A percentile compares a stretch with the other conserved stretches of the same genome.
These are phyloP conservation scores for Claviceps fusiformis DNA, from an alignment of 2,329 filamentous ascomycete species.

Conservation along the genomic window DNA sequence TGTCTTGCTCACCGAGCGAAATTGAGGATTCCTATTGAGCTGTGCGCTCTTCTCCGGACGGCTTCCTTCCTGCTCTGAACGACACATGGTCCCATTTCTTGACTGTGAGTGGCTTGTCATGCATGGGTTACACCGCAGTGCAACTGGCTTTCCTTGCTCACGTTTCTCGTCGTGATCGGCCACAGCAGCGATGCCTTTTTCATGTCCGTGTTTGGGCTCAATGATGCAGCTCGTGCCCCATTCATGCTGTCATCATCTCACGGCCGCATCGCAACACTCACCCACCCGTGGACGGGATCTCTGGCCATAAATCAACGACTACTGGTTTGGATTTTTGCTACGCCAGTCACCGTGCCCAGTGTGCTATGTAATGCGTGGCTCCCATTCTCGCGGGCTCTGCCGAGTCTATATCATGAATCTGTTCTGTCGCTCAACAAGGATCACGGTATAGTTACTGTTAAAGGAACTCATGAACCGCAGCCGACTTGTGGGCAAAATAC, in stretches of 20 bases:
- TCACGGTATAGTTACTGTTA: neutral
- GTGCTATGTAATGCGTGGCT: neutral
- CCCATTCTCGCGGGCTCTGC: neutral
- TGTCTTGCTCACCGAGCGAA: neutral
- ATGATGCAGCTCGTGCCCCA: neutral
- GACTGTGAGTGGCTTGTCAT: constrained; percentile 5
- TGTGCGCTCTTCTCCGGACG: neutral
- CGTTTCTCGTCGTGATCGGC: neutral
- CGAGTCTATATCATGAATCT: neutral
- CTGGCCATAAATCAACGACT: neutral
- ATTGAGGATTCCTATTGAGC: neutral
- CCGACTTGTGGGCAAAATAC: neutral
- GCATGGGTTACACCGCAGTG: constrained; percentile 5
- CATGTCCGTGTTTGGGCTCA: neutral
- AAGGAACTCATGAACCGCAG: constrained; percentile 2
- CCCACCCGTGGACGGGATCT: neutral
- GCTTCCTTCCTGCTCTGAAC: neutral
- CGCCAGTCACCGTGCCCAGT: neutral
- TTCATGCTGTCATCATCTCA: neutral
- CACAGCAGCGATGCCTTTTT: neutral
- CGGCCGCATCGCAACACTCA: neutral
- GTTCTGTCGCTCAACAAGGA: neutral
- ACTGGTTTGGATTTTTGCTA: neutral
- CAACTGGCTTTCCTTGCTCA: neutral
- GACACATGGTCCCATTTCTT: neutral